Percentiles rank a stretch among this genome's conserved stretches.
Conservation (phyloP, 2,329 filamentous ascomycete species). For the Fusarium camptoceras region DNA sequence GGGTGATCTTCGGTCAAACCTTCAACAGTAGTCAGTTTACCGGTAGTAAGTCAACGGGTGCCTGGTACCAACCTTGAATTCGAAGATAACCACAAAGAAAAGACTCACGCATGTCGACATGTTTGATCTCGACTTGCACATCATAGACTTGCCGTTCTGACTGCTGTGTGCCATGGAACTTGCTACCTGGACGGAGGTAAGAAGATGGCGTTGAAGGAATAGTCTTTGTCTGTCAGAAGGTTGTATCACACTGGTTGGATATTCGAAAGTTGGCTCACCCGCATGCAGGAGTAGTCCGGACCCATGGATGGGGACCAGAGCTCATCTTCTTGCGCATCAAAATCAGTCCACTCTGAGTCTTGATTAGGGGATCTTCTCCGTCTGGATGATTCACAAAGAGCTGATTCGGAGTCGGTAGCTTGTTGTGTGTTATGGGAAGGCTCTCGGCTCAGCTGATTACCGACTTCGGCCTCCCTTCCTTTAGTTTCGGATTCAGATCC, state of each 20-base stretch:
- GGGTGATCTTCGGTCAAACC: conserved; percentile 95
- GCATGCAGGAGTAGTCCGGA: conserved; percentile 52
- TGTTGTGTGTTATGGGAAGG: conserved; percentile 35
- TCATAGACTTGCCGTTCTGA: conserved; percentile 95
- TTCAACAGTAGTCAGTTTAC: conserved; percentile 53
- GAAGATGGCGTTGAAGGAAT: conserved; percentile 85
- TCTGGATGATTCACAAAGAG: conserved; percentile 22
- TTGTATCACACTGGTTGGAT: conserved; percentile 5
- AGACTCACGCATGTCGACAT: conserved; percentile 93
- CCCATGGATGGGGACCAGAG: conserved; percentile 54
- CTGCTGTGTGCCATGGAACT: conserved; percentile 89
- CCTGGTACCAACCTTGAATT: conserved; percentile 79
- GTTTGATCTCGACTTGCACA: conserved; percentile 96
- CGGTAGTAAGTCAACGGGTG: background rate
- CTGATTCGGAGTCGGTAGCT: conserved; percentile 35
- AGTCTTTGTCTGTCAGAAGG: conserved; percentile 61
- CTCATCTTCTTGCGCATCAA: conserved; percentile 47
- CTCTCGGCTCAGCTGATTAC: conserved; percentile 41
- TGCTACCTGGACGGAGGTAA: conserved; percentile 86
- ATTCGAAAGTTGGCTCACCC: conserved; percentile 48
- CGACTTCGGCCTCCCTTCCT: conserved; percentile 44
- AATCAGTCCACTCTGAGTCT: conserved; percentile 42
- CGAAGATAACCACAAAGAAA: conserved; percentile 94
- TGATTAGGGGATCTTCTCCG: conserved; percentile 32
- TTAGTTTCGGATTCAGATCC: conserved; percentile 53